Base-by-base conservation (phyloP, 176 grass and related monocot species). In the Cenchrus purpureus region DNA sequence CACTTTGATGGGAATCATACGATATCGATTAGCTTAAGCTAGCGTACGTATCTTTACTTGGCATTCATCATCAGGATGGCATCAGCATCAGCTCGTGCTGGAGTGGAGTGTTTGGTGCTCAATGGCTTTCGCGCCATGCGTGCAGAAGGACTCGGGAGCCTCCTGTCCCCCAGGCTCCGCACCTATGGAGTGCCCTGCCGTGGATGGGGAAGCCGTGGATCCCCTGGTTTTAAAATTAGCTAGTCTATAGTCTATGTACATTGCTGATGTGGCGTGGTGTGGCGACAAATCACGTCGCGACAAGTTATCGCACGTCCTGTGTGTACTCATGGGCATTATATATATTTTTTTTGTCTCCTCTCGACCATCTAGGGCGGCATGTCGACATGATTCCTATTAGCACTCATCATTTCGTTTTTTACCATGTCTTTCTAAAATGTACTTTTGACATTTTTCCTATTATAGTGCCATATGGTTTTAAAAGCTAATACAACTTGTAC, bases 1-100 rank as follows among this genome's bases (percentile, higher is more conserved):
- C 44, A n/a, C 56, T 67, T 53, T 32, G 62, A 77, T 71, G 19
- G 51, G 20, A 54, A 54, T 14, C 44, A 49, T 22, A 68, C 6
- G 63, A 3, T 34, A 34, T 34, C 34, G 34, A n/a, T 42, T 81
- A 81, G 50, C 50, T 22, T 81, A 55, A 46, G 45, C 45, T 46
- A 81, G 12, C 32, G 12, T 57, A 70, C 31, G 65, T 81, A 56
- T 81, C 42, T 69, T 69, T 81, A 55, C 79, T 56, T 81, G 1
- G 32, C 49, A 28, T 80, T 19, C 53, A 53, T 17, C 17, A 0
- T 25, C 25, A 25, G 25, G 25, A 25, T 25, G 25, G 25, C 25
- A 25, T 25, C 46, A 68, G n/a, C 79, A 50, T 28, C 17, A 55
- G 49, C n/a, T 65, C 65, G 32, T 56, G 71, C 45, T 40, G 10